Conservation (phyloP, 2,329 filamentous ascomycete genomes). For the Chaetomium sp. region DNA sequence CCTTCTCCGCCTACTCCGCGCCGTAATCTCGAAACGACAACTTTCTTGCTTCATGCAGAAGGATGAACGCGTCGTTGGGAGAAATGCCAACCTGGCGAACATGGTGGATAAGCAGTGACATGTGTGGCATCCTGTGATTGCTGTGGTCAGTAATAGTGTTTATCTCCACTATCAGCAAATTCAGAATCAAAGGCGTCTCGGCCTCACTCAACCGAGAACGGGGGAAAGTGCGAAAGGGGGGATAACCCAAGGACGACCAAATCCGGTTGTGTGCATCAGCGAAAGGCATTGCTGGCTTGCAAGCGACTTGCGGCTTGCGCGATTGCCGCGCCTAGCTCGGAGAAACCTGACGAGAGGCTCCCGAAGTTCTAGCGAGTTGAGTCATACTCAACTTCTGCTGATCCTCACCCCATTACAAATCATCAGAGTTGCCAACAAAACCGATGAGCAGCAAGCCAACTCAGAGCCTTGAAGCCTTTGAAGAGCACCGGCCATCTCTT, state of each 20-base stretch:
- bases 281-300: neutral
- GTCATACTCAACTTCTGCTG: neutral
- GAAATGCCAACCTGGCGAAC: conserved; percentile 3
- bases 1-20: too few relatives aligned
- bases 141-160: conserved; percentile 6
- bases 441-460: neutral
- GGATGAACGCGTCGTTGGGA: neutral
- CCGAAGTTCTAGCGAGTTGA: neutral
- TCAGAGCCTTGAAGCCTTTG: neutral
- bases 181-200: conserved; percentile 9
- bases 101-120: conserved; percentile 7
- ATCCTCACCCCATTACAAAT: conserved; percentile 4
- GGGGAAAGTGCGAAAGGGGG: neutral
- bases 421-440: neutral
- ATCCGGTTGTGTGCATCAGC: neutral
- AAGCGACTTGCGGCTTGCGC: neutral
- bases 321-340: conserved; percentile 5
- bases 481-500: neutral
- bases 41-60: too few relatives aligned
- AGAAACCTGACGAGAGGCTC: neutral
- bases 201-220: conserved; percentile 1
- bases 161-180: conserved; percentile 9
- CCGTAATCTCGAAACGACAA: too few relatives aligned
- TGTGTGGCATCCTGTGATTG: conserved; percentile 21
- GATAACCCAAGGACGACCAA: neutral